Percentiles rank a stretch among this genome's conserved stretches.
phyloP scores from a whole-genome alignment of 1,284 basidiomycete genomes.

The Psilocybe mexicana region DNA sequence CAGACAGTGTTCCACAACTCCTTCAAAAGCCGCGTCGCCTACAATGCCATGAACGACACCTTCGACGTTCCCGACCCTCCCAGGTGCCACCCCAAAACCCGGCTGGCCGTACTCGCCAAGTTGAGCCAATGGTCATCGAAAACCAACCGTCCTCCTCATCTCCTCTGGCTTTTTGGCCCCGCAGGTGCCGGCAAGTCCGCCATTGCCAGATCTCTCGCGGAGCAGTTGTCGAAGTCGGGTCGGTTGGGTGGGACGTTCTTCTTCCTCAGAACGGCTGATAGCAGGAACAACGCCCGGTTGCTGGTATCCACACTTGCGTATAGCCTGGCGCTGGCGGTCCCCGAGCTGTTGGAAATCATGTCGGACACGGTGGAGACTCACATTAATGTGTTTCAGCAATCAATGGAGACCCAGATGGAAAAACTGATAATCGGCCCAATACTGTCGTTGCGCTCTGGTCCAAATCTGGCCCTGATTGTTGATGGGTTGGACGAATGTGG shows the following conservation, averaged over 20 bases:
- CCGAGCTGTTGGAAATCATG: background rate
- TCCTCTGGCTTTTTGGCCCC: conserved; percentile 14
- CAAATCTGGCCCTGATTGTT: background rate
- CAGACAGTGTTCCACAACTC: background rate
- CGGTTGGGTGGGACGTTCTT: conserved; percentile 11
- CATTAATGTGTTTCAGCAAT: background rate
- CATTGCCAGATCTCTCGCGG: conserved; percentile 10
- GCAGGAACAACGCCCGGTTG: background rate
- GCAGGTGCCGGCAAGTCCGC: conserved; percentile 17
- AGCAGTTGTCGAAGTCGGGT: background rate
- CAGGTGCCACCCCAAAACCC: conserved; percentile 11
- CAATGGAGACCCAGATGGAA: conserved; percentile 3
- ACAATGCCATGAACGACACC: conserved; percentile 4
- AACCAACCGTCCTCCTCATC: background rate
- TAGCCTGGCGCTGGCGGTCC: background rate
- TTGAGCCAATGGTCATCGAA: background rate
- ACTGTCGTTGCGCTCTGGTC: background rate
- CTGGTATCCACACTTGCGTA: conserved; percentile 13
- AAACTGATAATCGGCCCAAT: conserved; percentile 7
- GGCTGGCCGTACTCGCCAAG: background rate
- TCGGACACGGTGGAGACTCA: background rate
- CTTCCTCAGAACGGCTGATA: conserved; percentile 7
- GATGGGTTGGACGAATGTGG: conserved; percentile 16
- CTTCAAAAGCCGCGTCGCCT: background rate
- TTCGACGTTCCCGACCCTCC: conserved; percentile 1